Percentiles rank a stretch among this genome's conserved stretches.
Evolutionary conservation across 768 basidiomycete species (phyloP).

Genomic region (Trametes cubensis): DNA sequence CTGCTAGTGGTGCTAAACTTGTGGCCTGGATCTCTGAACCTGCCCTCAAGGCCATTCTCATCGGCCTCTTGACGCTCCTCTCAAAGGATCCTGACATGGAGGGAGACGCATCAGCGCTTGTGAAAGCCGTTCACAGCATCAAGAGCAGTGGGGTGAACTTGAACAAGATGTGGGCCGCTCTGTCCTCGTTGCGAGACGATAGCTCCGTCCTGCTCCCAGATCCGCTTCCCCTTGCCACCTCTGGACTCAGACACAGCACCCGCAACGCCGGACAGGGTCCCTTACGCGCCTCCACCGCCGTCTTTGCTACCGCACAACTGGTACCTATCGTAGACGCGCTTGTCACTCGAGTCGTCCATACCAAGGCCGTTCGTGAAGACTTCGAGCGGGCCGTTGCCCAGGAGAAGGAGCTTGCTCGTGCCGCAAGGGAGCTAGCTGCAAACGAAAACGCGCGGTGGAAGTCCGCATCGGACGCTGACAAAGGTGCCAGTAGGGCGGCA

Average conservation of each 20-base stretch:
- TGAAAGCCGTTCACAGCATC: constrained; percentile 53
- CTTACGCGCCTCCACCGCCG: constrained; percentile 31
- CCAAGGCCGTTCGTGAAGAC: constrained; percentile 55
- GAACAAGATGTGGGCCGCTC: constrained; percentile 62
- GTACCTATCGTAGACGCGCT: constrained; percentile 66
- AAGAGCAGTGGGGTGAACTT: constrained; percentile 56
- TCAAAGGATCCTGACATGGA: constrained; percentile 50
- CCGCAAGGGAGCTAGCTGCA: constrained; percentile 54
- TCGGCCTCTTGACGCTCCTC: constrained; percentile 64
- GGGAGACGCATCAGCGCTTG: constrained; percentile 41
- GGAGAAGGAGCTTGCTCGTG: constrained; percentile 54
- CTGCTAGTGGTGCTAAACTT: constrained; percentile 8
- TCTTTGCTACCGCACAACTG: constrained; percentile 57
- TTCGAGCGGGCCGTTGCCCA: constrained; percentile 61
- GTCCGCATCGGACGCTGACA: constrained; percentile 30
- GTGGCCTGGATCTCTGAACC: constrained; percentile 66
- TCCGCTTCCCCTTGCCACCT: constrained; percentile 57
- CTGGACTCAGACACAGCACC: constrained; percentile 44
- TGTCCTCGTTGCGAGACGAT: constrained; percentile 50
- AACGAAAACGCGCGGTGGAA: constrained; percentile 65
- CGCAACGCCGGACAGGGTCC: constrained; percentile 40
- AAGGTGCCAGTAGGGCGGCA: constrained; percentile 33
- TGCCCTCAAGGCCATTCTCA: constrained; percentile 63
- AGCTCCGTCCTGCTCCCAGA: constrained; percentile 51
- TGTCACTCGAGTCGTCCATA: constrained; percentile 52